Base-by-base conservation (phyloP, 2,329 filamentous ascomycete genomes). In the Fusarium protoensiforme region DNA sequence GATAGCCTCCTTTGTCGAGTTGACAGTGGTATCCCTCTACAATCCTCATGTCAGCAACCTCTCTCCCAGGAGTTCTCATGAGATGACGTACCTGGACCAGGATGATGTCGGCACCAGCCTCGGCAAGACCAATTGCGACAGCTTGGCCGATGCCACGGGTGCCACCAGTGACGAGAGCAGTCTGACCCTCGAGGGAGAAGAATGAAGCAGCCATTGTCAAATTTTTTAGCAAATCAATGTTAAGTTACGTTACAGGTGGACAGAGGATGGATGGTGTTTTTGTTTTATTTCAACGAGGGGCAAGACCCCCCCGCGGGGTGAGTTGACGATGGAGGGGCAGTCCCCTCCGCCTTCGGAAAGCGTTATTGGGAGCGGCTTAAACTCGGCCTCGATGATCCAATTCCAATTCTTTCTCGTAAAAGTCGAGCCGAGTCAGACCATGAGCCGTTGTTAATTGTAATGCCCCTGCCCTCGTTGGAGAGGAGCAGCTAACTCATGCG, bases 1-100 rank as follows among this genome's bases (percentile, higher is more conserved):
- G 77, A 95, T 87, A 14, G 87, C 85, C 43, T 89, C 80, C 76
- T 90, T 89, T 10, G 93, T 95, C 39, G 81, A 78, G 5, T 82
- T 84, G 33, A 80, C 80, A 18, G 79, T 78, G 16, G 82, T 81
- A 67, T 86, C 84, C 57, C 86, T 81, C 85, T 87, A 62, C 27
- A 14, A 10, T 10, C 7, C 22, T 38, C 22, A 13, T 65, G 66
- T 69, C 20, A 74, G 64, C 33, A 20, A 35, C 20, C 27, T 29
- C 18, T n/a, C 18, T 27, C 27, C 33, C 18, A 29, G 22, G 22
- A 66, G n/a, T 48, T 43, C 41, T 58, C 35, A 56, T 69, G 65
- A 64, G 58, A 65, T 24, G 46, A 63, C 68, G 20, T 78, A 87
- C 87, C 83, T 90, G 87, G 53, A 89, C 82, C 31, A 90, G 82